Evolutionary conservation across 768 basidiomycete genomes (phyloP).

Genomic region (Lactifluus hygrophoroides): DNA sequence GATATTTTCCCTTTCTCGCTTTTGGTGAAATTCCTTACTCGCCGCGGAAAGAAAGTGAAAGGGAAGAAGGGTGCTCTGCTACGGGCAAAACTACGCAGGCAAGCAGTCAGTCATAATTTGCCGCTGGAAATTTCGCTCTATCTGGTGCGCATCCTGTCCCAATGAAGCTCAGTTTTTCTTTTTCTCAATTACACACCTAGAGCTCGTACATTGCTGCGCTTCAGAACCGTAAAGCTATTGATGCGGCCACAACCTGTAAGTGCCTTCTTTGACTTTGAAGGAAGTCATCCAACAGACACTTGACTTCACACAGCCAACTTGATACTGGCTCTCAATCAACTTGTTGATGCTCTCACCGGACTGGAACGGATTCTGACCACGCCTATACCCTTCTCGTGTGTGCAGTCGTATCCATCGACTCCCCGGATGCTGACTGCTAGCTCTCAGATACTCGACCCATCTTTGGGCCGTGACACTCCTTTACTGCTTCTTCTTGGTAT

Average conservation of each 20-base stretch:
- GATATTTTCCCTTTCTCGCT: slow-evolving; percentile 68
- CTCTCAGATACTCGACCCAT: slow-evolving; percentile 54
- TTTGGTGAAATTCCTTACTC: slow-evolving; percentile 38
- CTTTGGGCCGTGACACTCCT: slow-evolving; percentile 57
- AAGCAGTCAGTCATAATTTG: slow-evolving; percentile 44
- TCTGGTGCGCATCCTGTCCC: slow-evolving; percentile 34
- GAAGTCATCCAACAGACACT: neutral
- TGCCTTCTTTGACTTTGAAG: slow-evolving; percentile 11
- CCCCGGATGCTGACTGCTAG: neutral
- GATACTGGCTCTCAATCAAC: slow-evolving; percentile 39
- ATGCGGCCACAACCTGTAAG: slow-evolving; percentile 56
- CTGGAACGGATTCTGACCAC: slow-evolving; percentile 68
- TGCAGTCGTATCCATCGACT: slow-evolving; percentile 19
- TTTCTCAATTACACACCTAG: slow-evolving; percentile 30
- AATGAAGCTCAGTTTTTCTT: neutral
- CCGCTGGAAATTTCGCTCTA: slow-evolving; percentile 66
- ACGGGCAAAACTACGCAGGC: slow-evolving; percentile 41
- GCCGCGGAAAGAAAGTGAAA: slow-evolving; percentile 41
- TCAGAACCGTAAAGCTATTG: slow-evolving; percentile 45
- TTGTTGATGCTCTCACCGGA: slow-evolving; percentile 59
- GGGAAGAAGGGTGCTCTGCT: slow-evolving; percentile 55
- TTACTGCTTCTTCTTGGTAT: slow-evolving; percentile 53
- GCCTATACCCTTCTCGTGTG: slow-evolving; percentile 66
- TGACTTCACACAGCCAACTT: slow-evolving; percentile 34
- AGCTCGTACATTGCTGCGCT: slow-evolving; percentile 59